Base-by-base conservation (phyloP, 495 filamentous ascomycete species). In the Daldinia childiae region DNA sequence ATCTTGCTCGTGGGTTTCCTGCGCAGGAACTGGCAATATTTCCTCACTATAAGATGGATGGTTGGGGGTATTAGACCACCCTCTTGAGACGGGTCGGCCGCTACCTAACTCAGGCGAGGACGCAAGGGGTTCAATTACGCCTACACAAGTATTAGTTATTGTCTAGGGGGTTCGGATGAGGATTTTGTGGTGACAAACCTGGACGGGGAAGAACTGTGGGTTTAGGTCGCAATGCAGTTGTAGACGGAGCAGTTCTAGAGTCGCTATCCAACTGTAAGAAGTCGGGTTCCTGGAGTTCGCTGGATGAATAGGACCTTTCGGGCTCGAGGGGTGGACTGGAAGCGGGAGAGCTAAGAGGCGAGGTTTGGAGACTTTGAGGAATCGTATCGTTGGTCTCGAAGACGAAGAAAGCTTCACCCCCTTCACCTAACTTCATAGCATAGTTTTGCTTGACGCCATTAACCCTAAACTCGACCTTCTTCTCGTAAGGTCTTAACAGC, bases 381-480 rank as follows among this genome's bases (percentile, higher is more conserved):
- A 99, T 94, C 61, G 87, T 89, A 70, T 93, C 91, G 19, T 88
- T 91, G 4, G 95, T 98, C 80, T 97, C 94, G 76, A 99, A 98
- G 39, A 99, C 92, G 77, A 99, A 99, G 79, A 99, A 98, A 5
- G 95, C 95, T 81, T 99, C 96, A 36, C 95, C 95, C 7, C 92
- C 96, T 78, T 99, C 95, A 24, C 95, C 95, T 14, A 99, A 86
- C 80, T 99, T 99, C 95, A 99, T 98, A 17, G 95, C 87, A 85
- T 96, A 97, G 64, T 95, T 85, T 77, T 97, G 93, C 81, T 94
- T 95, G 58, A 86, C 80, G 71, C 91, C 90, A 86, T 99, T 98
- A 85, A 99, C 95, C 73, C 86, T 88, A 80, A 99, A 99, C 80
- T 98, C 95, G 74, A 99, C 93, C 89, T 99, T 99, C 86, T 98